Percentiles rank a stretch among this genome's conserved stretches.
Conservation (phyloP, 2,329 filamentous ascomycete genomes). For the Ophiostoma himal-ulmi region DNA sequence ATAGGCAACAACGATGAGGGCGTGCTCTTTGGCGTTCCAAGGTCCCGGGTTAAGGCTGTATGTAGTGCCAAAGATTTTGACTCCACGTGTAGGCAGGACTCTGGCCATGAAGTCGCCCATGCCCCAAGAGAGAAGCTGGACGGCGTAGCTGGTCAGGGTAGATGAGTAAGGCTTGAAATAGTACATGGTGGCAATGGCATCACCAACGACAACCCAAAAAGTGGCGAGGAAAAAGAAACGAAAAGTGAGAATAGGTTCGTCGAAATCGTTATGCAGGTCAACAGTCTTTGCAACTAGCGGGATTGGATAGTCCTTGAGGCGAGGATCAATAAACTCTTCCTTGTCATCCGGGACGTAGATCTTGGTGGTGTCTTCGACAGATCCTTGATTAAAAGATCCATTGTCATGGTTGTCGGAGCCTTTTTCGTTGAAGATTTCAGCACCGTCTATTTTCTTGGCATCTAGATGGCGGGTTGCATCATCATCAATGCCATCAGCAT, state of each 20-base stretch:
- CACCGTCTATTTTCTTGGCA: not conserved
- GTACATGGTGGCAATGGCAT: conserved; percentile 32
- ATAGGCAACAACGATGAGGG: conserved; percentile 33
- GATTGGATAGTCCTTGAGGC: conserved; percentile 32
- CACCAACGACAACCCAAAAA: conserved; percentile 32
- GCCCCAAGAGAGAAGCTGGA: conserved; percentile 33
- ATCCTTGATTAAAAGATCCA: not conserved
- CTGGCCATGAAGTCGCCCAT: conserved; percentile 31
- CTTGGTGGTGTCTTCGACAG: conserved; percentile 25
- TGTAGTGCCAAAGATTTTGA: conserved; percentile 29
- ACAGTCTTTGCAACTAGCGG: conserved; percentile 34
- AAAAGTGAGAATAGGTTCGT: conserved; percentile 34
- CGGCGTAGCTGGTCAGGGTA: conserved; percentile 31
- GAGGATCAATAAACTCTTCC: conserved; percentile 32
- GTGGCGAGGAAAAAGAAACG: conserved; percentile 32
- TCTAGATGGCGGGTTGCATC: conserved; percentile 12
- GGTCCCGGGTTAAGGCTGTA: conserved; percentile 34
- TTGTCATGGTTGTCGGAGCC: not conserved
- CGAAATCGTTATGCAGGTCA: conserved; percentile 32
- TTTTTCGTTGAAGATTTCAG: not conserved
- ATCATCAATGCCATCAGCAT: not conserved
- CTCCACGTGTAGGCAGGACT: conserved; percentile 29
- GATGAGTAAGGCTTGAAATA: conserved; percentile 33
- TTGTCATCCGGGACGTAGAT: conserved; percentile 29
- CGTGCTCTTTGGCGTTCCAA: conserved; percentile 35